Conservation (phyloP, 805 yeast species). For the Helenozyma rhizophorensis region DNA sequence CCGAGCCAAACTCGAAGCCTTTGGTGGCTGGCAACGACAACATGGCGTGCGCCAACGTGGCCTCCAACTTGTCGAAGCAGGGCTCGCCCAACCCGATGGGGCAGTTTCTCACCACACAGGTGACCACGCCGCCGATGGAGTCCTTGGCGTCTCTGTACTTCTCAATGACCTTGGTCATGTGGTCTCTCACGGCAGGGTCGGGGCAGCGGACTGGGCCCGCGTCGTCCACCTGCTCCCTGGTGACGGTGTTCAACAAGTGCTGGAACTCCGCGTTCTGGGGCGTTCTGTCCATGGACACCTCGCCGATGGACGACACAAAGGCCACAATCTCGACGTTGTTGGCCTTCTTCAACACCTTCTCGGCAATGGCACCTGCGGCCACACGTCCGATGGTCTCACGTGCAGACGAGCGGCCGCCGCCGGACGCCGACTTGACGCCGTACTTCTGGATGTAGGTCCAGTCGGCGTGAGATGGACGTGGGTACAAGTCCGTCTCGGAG, state of each 20-base stretch:
- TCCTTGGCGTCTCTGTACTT: conserved; percentile 80
- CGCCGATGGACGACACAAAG: conserved; percentile 91
- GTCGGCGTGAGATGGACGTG: conserved; percentile 98
- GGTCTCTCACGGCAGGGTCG: conserved; percentile 60
- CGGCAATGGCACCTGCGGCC: conserved; percentile 98
- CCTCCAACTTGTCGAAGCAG: conserved; percentile 94
- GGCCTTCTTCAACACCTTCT: conserved; percentile 73
- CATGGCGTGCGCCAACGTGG: conserved; percentile 96
- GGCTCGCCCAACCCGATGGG: conserved; percentile 99
- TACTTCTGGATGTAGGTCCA: conserved; percentile 88
- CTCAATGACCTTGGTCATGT: conserved; percentile 85
- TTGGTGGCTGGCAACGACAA: conserved; percentile 95
- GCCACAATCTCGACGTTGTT: conserved; percentile 92
- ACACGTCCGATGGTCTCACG: conserved; percentile 98
- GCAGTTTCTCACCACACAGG: conserved; percentile 91
- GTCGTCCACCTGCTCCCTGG: conserved; percentile 84
- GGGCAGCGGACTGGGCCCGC: conserved; percentile 95
- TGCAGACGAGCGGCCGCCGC: conserved; percentile 97
- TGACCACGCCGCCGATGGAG: conserved; percentile 96
- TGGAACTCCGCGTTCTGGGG: conserved; percentile 62
- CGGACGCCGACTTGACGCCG: conserved; percentile 89
- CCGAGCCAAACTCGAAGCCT: conserved; percentile 97
- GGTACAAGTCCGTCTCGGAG: conserved; percentile 89
- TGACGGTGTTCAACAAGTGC: conserved; percentile 63
- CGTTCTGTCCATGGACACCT: conserved; percentile 69